Evolutionary conservation across 306 rosid genomes (phyloP), one percentile per base, ranked within the genome.

Genomic region (Fagus crenata): DNA sequence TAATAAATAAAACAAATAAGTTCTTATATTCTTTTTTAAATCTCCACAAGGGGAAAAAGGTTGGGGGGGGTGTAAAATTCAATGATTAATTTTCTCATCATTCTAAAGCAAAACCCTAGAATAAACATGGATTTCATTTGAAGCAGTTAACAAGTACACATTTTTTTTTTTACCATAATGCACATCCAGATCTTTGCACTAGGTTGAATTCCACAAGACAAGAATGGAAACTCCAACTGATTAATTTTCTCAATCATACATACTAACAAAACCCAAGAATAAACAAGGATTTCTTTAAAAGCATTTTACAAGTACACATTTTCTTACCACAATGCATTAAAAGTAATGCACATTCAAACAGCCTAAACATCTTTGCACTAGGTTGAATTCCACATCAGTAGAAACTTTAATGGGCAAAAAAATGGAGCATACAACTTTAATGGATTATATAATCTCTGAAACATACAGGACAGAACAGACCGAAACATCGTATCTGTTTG

Each of bases 401-500:
- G 22, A 74, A 77, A 76, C 69, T 56, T 68, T 37, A 17, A 60
- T 49, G 75, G 55, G 55, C 67, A 43, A 71, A 55, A 54, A 67
- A 74, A 54, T 69, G 82, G 64, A 35, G 58, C 79, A 70, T 78
- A 76, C 85, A 75, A 77, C 87, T 73, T 72, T 77, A 60, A 70
- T 64, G 83, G 56, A 74, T 77, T 73, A 78, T 53, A 58, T 69
- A 67, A 68, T 75, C 53, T 70, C 56, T 28, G 46, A 53, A 74
- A 65, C 78, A 75, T 75, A 67, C 79, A 77, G 61, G 67, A 77
- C 54, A 56, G 76, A 13, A 7, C 31, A 39, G 73, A 58, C 43
- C 22, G 28, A 72, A 81, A 84, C 68, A 75, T 81, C 36, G 49
- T 75, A 87, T 85, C 82, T 76, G 83, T 81, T 51, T 76, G 81